Evolutionary conservation across 2,329 filamentous ascomycete species (phyloP).

Genomic region (Fusarium sulawesiense): DNA sequence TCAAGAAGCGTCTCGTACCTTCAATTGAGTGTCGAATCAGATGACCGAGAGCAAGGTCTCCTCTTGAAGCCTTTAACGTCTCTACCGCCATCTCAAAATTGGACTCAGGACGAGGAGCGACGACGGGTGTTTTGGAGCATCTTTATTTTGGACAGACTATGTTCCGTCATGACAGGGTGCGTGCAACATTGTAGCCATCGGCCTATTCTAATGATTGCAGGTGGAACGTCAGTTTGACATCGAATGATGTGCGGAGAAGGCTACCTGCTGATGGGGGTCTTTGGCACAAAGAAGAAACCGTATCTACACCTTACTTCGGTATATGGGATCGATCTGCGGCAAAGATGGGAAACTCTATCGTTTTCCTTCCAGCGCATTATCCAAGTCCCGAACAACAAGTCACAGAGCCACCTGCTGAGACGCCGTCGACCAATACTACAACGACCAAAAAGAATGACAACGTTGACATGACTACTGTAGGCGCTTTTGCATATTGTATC

Average conservation of each 20-base stretch:
- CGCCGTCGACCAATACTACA: neutral
- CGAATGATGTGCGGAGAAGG: conserved; percentile 47
- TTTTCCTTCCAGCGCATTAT: conserved; percentile 52
- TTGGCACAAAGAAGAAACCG: conserved; percentile 55
- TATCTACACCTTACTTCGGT: conserved; percentile 57
- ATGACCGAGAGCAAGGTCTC: conserved; percentile 28
- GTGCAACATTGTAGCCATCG: accelerated
- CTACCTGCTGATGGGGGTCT: conserved; percentile 54
- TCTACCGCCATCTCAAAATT: conserved; percentile 40
- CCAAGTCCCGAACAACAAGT: conserved; percentile 38
- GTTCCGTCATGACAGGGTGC: conserved; percentile 37
- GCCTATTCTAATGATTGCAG: conserved; percentile 18
- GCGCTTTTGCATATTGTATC: conserved; percentile 60
- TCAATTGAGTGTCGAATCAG: conserved; percentile 45
- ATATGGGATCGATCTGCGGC: conserved; percentile 57
- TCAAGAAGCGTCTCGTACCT: conserved; percentile 49
- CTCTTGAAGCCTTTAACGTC: conserved; percentile 6
- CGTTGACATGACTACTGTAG: conserved; percentile 53
- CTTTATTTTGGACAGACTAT: conserved; percentile 47
- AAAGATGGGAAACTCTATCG: conserved; percentile 54
- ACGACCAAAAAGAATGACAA: conserved; percentile 4
- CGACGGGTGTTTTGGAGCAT: conserved; percentile 51
- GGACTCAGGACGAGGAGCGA: conserved; percentile 50
- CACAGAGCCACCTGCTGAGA: conserved; percentile 23
- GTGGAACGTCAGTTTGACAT: conserved; percentile 51